Percentiles rank a stretch among this genome's conserved stretches.
Conservation (phyloP, 1,284 basidiomycete species). For the Caloboletus inedulis region DNA sequence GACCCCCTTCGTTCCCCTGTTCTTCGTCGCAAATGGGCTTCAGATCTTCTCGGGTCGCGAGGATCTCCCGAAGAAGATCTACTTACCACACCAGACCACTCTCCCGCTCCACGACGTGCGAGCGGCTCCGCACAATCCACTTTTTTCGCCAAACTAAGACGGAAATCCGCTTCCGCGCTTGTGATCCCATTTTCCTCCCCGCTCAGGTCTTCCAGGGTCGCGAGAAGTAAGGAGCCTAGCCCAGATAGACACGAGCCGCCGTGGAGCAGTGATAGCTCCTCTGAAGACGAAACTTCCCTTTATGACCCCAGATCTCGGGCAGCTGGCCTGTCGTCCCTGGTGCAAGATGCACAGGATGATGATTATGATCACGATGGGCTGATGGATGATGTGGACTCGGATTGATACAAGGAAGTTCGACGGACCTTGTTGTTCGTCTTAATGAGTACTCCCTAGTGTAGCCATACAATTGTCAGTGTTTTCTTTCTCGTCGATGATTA, state of each 20-base stretch:
- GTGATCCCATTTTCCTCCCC: conserved; percentile 44
- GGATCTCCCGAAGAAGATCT: conserved; percentile 19
- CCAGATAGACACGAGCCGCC: conserved; percentile 36
- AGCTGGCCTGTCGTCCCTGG: conserved; percentile 15
- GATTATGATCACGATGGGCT: conserved; percentile 22
- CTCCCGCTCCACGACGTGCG: conserved; percentile 9
- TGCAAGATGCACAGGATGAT: conserved; percentile 5
- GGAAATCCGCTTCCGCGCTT: conserved; percentile 50
- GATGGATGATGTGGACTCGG: conserved; percentile 23
- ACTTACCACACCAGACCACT: conserved; percentile 11
- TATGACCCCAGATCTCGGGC: conserved; percentile 26
- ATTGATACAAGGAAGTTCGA: conserved; percentile 9
- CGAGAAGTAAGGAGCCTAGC: conserved; percentile 29
- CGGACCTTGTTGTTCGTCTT: not conserved
- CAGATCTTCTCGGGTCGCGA: conserved; percentile 39
- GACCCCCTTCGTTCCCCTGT: conserved; percentile 42
- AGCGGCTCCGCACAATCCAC: conserved; percentile 18
- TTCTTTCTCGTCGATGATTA: not conserved
- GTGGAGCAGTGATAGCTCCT: conserved; percentile 70
- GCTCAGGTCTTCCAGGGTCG: conserved; percentile 27
- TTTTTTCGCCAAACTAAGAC: conserved; percentile 37
- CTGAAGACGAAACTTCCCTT: conserved; percentile 44
- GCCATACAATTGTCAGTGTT: conserved; percentile 4
- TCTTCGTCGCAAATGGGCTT: conserved; percentile 47
- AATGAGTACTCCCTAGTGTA: conserved; percentile 5